Evolutionary conservation across 2,329 filamentous ascomycete genomes (phyloP), one percentile per base, ranked within the genome.

Genomic region (Graphium sp.): DNA sequence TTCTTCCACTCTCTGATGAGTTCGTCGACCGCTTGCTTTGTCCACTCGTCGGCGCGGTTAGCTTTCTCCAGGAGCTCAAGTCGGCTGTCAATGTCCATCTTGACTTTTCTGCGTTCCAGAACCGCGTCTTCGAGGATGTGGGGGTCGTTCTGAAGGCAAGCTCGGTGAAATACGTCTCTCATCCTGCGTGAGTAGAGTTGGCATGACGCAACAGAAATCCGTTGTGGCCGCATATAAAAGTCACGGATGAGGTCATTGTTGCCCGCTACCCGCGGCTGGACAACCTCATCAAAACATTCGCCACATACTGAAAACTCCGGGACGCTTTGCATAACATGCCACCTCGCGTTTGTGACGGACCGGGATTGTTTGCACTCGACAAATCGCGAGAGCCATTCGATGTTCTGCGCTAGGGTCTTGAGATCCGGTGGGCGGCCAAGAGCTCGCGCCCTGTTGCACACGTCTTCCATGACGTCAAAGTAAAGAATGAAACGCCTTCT

Each of bases 271-370:
- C 71, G 57, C 1, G 84, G 83, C 49, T 66, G 70, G n/a, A 93
- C 69, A 1, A 82, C 66, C 14, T 82, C 73, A 11, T 81, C 68
- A 46, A 79, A 93, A 48, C 85, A 95, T 48, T 87, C 81, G 37
- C 79, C 72, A 49, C 85, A 95, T 4, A 92, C 75, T 1, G 78
- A 83, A 41, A 93, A 71, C 26, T 84, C 68, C 0, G 78, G 80
- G 0, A 91, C 55, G 10, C 67, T 60, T 1, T 78, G 70, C 47
- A 91, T 82, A 31, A 67, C 73, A 47, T 91, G 74, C 85, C 85
- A 94, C 22, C 62, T 56, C 9, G 61, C 64, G 31, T 70, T 63
- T n/a, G 58, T 48, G 3, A 77, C 50, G 5, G 70, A 59, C n/a
- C 60, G 64, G 43, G 79, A 71, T 19, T 70, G 62, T 13, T 58